Percentiles rank a stretch among this genome's conserved stretches.
phyloP scores from a whole-genome alignment of 2,329 filamentous ascomycete species.

The Diaporthe citrichinensis region DNA sequence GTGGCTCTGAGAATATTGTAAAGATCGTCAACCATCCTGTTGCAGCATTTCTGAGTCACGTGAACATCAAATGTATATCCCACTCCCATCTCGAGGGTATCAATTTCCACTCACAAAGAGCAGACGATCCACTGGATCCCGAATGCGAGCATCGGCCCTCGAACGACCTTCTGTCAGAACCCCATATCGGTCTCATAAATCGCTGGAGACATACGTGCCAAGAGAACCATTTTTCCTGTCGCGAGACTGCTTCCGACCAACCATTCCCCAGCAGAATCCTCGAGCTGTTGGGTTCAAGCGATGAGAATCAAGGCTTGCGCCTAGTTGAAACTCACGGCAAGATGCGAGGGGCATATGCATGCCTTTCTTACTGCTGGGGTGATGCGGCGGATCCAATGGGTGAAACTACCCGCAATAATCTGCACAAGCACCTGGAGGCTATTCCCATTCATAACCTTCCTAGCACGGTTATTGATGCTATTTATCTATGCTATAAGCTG shows the following conservation, averaged over 20 bases:
- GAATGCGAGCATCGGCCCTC: background rate
- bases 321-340: background rate
- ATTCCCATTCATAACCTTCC: background rate
- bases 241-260: rapidly evolving
- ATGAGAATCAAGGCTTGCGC: rapidly evolving
- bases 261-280: background rate
- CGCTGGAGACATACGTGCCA: background rate
- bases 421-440: rapidly evolving
- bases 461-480: background rate
- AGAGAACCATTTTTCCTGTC: too few species aligned
- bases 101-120: too few species aligned
- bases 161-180: background rate
- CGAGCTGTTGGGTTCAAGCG: background rate
- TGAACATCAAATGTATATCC: too few species aligned
- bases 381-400: rapidly evolving
- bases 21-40: too few species aligned
- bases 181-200: background rate
- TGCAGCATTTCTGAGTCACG: too few species aligned
- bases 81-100: too few species aligned
- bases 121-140: background rate
- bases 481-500: background rate
- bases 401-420: background rate
- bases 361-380: conserved; percentile 19
- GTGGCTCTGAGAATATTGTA: too few species aligned
- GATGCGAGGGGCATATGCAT: background rate